These are phyloP conservation scores for Fusarium torreyae DNA, from an alignment of 2,329 filamentous ascomycete genomes.

Conservation along the genomic window DNA sequence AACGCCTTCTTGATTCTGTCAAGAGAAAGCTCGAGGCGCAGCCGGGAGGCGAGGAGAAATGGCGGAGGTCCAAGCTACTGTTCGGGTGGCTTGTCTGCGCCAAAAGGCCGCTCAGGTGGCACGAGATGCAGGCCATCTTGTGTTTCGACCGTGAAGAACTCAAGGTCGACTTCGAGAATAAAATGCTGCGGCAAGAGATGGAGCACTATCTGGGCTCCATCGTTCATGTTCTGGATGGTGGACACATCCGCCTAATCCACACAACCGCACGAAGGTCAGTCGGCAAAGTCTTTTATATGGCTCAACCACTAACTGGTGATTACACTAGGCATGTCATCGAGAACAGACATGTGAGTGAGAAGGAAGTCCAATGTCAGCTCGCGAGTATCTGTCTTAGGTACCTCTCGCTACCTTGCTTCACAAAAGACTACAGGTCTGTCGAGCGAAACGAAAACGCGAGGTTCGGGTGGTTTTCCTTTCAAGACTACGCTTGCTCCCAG, in stretches of 20 bases:
- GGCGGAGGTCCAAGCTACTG: constrained; percentile 6
- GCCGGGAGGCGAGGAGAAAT: rapidly evolving
- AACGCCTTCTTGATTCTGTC: not conserved
- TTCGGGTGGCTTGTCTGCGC: constrained; percentile 21
- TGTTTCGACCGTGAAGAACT: not conserved
- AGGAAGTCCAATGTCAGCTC: constrained; percentile 1
- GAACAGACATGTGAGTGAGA: not conserved
- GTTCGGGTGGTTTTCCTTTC: constrained; percentile 9
- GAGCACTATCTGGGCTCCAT: constrained; percentile 20
- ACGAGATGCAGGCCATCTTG: constrained; percentile 17
- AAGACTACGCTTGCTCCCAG: constrained; percentile 9
- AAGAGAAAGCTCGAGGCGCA: rapidly evolving
- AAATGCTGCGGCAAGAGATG: constrained; percentile 8
- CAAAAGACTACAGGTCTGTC: rapidly evolving
- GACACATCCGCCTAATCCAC: constrained; percentile 1
- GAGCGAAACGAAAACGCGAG: not conserved
- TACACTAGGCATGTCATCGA: not conserved
- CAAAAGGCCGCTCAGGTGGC: constrained; percentile 5
- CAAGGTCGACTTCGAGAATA: not conserved
- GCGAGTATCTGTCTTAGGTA: not conserved
- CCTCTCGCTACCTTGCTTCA: not conserved
- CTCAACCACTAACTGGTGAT: rapidly evolving
- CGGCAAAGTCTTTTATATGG: rapidly evolving
- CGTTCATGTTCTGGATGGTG: constrained; percentile 1
- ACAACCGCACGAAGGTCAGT: constrained; percentile 1